Percentiles rank a stretch among this genome's conserved stretches.
phyloP scores from a whole-genome alignment of 257 asterid genomes.

The Ilex aquifolium region DNA sequence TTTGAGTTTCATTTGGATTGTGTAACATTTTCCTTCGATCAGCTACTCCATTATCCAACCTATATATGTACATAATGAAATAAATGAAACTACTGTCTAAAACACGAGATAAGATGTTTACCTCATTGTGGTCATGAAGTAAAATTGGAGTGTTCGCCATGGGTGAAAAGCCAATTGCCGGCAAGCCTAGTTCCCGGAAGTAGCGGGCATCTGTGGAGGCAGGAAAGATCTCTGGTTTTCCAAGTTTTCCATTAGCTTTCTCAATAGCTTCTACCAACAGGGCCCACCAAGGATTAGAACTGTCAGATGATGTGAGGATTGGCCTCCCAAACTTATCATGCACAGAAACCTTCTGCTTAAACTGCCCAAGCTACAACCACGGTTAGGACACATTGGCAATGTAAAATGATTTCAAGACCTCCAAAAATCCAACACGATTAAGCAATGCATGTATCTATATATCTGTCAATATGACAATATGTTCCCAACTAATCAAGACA shows the following conservation, averaged over 20 bases:
- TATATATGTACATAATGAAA: no score
- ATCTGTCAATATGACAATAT: no score
- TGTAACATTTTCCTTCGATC: no score
- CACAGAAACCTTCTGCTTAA: slow-evolving; percentile 48
- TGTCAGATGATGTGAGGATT: slow-evolving; percentile 48
- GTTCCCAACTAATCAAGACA: no score
- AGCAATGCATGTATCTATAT: no score
- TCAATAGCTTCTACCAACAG: slow-evolving; percentile 61
- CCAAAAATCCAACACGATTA: not conserved
- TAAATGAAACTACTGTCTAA: no score
- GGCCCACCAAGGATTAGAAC: slow-evolving; percentile 91
- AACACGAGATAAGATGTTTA: slow-evolving; percentile 28
- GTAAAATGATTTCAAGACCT: not conserved
- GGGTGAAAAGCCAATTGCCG: slow-evolving; percentile 96
- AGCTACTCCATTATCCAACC: no score
- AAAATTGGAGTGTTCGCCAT: slow-evolving; percentile 97
- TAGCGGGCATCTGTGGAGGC: slow-evolving; percentile 92
- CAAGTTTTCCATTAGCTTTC: slow-evolving; percentile 61
- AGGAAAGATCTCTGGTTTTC: slow-evolving; percentile 84
- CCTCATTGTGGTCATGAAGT: slow-evolving; percentile 98
- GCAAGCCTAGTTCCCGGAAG: slow-evolving; percentile 69
- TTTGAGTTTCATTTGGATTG: no score
- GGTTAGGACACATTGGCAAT: not conserved
- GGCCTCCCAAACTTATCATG: slow-evolving; percentile 65
- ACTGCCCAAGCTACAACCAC: slow-evolving; percentile 46